phyloP scores from a whole-genome alignment of 179 eudicot genomes.

The Silene coronaria region DNA sequence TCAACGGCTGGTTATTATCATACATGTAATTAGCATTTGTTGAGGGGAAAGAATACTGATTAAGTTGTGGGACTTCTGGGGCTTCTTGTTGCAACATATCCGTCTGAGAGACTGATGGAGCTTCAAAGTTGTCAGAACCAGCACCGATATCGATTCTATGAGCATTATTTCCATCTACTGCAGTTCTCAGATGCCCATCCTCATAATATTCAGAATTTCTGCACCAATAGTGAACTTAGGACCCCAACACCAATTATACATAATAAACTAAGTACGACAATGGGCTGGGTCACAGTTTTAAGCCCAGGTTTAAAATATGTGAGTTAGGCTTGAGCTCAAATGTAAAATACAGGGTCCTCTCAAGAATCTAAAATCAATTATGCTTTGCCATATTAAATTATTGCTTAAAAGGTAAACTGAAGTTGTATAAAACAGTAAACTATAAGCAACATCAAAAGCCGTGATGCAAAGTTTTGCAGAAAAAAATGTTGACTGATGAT shows the following conservation, averaged over 20 bases:
- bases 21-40: conserved; percentile 59
- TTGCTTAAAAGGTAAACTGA: no score
- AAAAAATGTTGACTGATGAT: no score
- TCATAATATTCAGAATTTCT: conserved; percentile 72
- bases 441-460: no score
- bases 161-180: conserved; percentile 48
- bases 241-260: background rate
- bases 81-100: conserved; percentile 59
- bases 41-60: conserved; percentile 67
- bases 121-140: conserved; percentile 46
- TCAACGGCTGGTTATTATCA: conserved; percentile 61
- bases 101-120: conserved; percentile 57
- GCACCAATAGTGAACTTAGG: conserved; percentile 18
- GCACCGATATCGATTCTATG: conserved; percentile 44
- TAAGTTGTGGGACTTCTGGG: conserved; percentile 45
- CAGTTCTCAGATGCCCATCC: conserved; percentile 54
- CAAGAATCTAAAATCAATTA: no score
- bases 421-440: no score
- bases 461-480: no score
- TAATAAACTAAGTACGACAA: background rate
- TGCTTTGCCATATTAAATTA: no score
- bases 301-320: no score
- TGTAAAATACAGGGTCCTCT: no score
- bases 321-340: no score
- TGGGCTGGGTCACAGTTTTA: no score